Evolutionary conservation across 352 stramenopile species (phyloP).

Genomic region (Globisporangium uncinulatum): DNA sequence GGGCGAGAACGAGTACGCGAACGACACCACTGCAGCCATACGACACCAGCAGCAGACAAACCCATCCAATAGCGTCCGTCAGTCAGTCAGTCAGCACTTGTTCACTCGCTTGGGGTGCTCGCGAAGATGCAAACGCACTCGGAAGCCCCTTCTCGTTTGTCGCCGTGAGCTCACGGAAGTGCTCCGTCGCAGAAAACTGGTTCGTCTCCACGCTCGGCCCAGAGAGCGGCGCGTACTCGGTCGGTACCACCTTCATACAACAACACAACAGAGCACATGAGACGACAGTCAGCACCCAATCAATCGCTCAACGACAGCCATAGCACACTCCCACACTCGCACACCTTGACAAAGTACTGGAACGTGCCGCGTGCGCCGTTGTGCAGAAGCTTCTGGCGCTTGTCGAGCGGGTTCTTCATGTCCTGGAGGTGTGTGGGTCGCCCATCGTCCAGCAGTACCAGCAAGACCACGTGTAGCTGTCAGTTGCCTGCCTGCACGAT

Average conservation of each 20-base stretch:
- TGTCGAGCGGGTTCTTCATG: constrained; percentile 82
- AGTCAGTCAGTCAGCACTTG: neutral
- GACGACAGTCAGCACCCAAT: neutral
- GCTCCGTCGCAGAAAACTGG: constrained; percentile 98
- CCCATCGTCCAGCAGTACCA: too few species aligned
- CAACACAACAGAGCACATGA: neutral
- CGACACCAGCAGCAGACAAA: constrained; percentile 7
- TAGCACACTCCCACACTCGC: constrained; percentile 6
- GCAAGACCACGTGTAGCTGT: too few species aligned
- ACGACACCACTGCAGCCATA: constrained; percentile 87
- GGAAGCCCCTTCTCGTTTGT: constrained; percentile 83
- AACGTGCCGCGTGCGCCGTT: constrained; percentile 54
- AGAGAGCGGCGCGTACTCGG: constrained; percentile 89
- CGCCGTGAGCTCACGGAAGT: constrained; percentile 86
- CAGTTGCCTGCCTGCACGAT: too few species aligned
- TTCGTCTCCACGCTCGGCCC: constrained; percentile 90
- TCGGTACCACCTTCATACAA: constrained; percentile 90
- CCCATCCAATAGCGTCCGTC: neutral
- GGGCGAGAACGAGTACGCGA: constrained; percentile 96
- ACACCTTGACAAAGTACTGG: constrained; percentile 84
- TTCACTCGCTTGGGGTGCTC: too few species aligned
- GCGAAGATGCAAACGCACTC: constrained; percentile 41
- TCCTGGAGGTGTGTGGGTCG: constrained; percentile 23
- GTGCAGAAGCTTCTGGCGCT: constrained; percentile 51
- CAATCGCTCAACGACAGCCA: too few species aligned